Base-by-base conservation (phyloP, 768 basidiomycete species). In the Royoungia palumana region DNA sequence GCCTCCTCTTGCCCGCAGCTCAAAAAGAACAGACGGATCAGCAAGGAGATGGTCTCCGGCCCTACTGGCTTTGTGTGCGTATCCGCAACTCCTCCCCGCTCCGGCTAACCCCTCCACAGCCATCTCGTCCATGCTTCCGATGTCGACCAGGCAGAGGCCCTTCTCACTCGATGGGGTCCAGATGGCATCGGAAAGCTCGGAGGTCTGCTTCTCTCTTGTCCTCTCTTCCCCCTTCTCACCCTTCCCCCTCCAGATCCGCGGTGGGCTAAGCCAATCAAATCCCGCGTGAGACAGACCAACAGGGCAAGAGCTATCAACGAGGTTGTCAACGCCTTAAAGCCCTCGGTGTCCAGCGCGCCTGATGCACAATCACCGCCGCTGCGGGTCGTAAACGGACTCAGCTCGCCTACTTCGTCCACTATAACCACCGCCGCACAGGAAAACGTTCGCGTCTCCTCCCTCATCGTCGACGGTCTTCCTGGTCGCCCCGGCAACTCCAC, bases 71-170 rank as follows among this genome's bases (percentile, higher is more conserved):
- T 93, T 65, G 76, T 89, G 90, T 94, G 75, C 68, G 89, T 81
- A 42, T 14, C 24, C 2, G 8, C n/a, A 32, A 16, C 21, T 5
- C 19, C 37, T 13, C 27, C 35, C 6, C 36, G 14, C 14, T 14
- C 41, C 12, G 6, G 19, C 8, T 42, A 16, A 41, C 28, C 2
- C 25, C 6, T 46, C 25, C 38, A 24, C 35, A 94, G 91, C 45
- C 92, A 95, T 72, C 76, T 92, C 54, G 83, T 93, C 10, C 92
- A 94, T 71, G 91, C 93, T 25, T 92, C 89, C 49, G 89, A 93
- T 70, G 89, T 86, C 12, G 88, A 89, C 70, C 89, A 94, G 64
- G 81, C 89, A 28, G 88, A 89, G 66, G 91, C 87, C 21, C 76
- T 94, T 51, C 82, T 94, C 41, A 83, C 80, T 56, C 80, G 90